Conservation (phyloP, 1,284 basidiomycete species). For the Rhodotorula sp. region DNA sequence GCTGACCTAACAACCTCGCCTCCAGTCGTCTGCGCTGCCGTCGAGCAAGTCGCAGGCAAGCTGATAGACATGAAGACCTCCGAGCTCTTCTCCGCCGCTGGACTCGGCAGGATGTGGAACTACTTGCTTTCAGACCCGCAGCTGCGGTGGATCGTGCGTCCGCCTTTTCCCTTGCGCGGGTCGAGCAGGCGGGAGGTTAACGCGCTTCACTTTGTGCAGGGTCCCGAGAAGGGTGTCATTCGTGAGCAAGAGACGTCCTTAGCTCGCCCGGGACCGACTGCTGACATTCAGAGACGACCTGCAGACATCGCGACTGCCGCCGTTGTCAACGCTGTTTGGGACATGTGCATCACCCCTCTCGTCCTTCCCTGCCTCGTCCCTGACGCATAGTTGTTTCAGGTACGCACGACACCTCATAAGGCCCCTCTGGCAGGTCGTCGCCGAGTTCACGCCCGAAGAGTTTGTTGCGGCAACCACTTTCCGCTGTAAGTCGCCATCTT, state of each 20-base stretch:
- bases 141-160: slow-evolving; percentile 68
- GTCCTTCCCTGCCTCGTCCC: too few relatives aligned
- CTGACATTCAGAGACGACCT: too few relatives aligned
- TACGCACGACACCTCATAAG: slow-evolving; percentile 71
- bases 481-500: slow-evolving; percentile 49
- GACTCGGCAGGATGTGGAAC: slow-evolving; percentile 71
- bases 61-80: slow-evolving; percentile 82
- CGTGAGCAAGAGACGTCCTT: slow-evolving; percentile 16
- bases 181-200: slow-evolving; percentile 28
- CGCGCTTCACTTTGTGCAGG: slow-evolving; percentile 59
- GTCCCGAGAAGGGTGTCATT: slow-evolving; percentile 69
- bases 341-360: slow-evolving; percentile 54
- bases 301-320: slow-evolving; percentile 55
- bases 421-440: slow-evolving; percentile 79
- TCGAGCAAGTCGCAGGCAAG: slow-evolving; percentile 70
- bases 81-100: slow-evolving; percentile 63
- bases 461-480: slow-evolving; percentile 79
- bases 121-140: slow-evolving; percentile 80
- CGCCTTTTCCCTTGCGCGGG: slow-evolving; percentile 28
- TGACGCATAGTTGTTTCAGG: slow-evolving; percentile 43
- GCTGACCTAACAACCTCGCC: slow-evolving; percentile 46
- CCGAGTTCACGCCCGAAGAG: slow-evolving; percentile 78
- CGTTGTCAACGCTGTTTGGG: slow-evolving; percentile 53
- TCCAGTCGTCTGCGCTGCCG: slow-evolving; percentile 69
- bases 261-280: rapidly evolving